These are phyloP conservation scores for Botryotinia calthae DNA, from an alignment of 2,329 filamentous ascomycete genomes.

Conservation along the genomic window DNA sequence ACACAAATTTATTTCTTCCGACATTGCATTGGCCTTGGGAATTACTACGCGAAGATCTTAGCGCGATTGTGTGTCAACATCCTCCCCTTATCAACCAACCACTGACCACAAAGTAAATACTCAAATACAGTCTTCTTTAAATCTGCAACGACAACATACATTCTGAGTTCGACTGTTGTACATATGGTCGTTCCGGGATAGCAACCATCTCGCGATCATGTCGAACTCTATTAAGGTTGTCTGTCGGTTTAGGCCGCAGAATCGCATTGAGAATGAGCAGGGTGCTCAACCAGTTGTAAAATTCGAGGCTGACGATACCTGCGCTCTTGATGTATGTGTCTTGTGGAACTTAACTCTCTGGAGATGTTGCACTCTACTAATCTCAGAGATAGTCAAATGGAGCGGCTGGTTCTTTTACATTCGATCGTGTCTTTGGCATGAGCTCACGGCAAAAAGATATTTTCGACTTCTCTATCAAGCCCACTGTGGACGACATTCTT, in stretches of 20 bases:
- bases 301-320: slow-evolving; percentile 88
- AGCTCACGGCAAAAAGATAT: slow-evolving; percentile 85
- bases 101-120: slow-evolving; percentile 25
- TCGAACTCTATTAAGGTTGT: slow-evolving; percentile 77
- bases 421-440: slow-evolving; percentile 98
- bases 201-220: slow-evolving; percentile 37
- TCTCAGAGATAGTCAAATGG: slow-evolving; percentile 67
- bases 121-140: slow-evolving; percentile 8
- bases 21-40: slow-evolving; percentile 13
- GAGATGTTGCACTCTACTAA: slow-evolving; percentile 16
- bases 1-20: slow-evolving; percentile 24
- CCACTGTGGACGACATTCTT: slow-evolving; percentile 95
- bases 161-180: slow-evolving; percentile 25
- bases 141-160: slow-evolving; percentile 12
- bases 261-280: slow-evolving; percentile 85
- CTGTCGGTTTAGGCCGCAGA: slow-evolving; percentile 95
- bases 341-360: not conserved
- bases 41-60: slow-evolving; percentile 28
- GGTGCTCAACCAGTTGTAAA: slow-evolving; percentile 89
- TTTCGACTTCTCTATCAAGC: slow-evolving; percentile 95
- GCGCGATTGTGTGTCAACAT: slow-evolving; percentile 35
- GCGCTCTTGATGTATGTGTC: slow-evolving; percentile 71
- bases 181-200: slow-evolving; percentile 37
- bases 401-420: slow-evolving; percentile 83
- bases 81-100: slow-evolving; percentile 31